Conservation (phyloP, 139 green algal species). For the Chlorella sp. region DNA sequence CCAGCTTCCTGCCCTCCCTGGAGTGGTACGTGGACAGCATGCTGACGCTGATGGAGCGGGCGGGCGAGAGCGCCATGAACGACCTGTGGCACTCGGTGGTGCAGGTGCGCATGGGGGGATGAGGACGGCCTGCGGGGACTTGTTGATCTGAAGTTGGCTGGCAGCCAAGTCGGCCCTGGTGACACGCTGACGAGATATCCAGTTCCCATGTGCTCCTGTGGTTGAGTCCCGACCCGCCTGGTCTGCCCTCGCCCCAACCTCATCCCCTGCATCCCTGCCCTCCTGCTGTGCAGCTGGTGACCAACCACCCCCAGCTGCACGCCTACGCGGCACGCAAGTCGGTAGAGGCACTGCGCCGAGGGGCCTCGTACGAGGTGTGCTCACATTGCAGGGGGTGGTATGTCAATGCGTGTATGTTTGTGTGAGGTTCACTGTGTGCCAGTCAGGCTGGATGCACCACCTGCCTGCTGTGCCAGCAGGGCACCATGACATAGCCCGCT, state of each 20-base stretch:
- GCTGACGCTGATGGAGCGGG: slow-evolving; percentile 90
- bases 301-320: slow-evolving; percentile 91
- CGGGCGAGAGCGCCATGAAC: slow-evolving; percentile 91
- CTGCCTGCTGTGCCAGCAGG: too few relatives aligned
- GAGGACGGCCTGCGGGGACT: too few relatives aligned
- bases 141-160: too few relatives aligned
- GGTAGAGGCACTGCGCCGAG: slow-evolving; percentile 69
- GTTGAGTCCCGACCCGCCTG: too few relatives aligned
- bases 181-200: too few relatives aligned
- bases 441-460: too few relatives aligned
- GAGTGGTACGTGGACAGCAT: slow-evolving; percentile 94
- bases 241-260: not conserved
- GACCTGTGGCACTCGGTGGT: slow-evolving; percentile 94
- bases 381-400: not conserved
- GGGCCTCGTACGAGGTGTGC: slow-evolving; percentile 65
- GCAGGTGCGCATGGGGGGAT: not conserved
- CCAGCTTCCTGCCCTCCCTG: slow-evolving; percentile 56
- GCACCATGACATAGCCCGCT: too few relatives aligned
- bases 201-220: too few relatives aligned
- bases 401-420: too few relatives aligned
- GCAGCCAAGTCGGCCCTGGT: too few relatives aligned
- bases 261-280: not conserved
- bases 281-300: slow-evolving; percentile 85
- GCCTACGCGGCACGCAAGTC: slow-evolving; percentile 77
- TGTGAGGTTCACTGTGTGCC: too few relatives aligned